phyloP scores from a whole-genome alignment of 345 rosid genomes.

The Eucalyptus regnans region DNA sequence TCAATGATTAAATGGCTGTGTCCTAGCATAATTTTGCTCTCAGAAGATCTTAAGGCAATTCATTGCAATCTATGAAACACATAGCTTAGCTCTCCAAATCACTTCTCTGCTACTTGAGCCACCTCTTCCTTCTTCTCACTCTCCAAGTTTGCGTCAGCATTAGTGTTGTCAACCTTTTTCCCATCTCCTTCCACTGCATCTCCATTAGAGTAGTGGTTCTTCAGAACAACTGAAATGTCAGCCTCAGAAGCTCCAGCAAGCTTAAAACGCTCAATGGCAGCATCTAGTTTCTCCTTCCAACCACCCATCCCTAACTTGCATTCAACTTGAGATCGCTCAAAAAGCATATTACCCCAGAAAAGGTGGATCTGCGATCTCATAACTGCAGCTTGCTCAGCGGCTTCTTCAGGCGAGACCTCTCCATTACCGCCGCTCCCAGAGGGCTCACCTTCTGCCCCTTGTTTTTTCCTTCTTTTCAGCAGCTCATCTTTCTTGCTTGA shows the following conservation, averaged over 20 bases:
- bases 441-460: conserved; percentile 41
- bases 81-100: not conserved
- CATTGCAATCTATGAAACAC: not conserved
- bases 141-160: not conserved
- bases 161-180: conserved; percentile 13
- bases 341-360: conserved; percentile 97
- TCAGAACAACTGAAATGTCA: conserved; percentile 63
- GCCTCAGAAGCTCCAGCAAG: conserved; percentile 92
- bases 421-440: conserved; percentile 17
- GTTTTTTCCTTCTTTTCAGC: conserved; percentile 65
- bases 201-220: conserved; percentile 81
- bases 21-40: not conserved
- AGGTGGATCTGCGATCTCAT: conserved; percentile 99
- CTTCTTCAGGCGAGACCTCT: conserved; percentile 67
- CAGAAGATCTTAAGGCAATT: not conserved
- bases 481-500: conserved; percentile 65
- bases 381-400: conserved; percentile 89
- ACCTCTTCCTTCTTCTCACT: conserved; percentile 4
- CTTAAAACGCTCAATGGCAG: conserved; percentile 76
- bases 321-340: conserved; percentile 97
- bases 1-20: not conserved
- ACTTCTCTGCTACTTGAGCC: conserved; percentile 3
- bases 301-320: conserved; percentile 65
- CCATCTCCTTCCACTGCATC: conserved; percentile 31
- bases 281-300: conserved; percentile 72